A percentile compares a stretch with the other conserved stretches of the same genome.
These are phyloP conservation scores for Nemania sp. DNA, from an alignment of 2,329 filamentous ascomycete species.

Conservation along the genomic window DNA sequence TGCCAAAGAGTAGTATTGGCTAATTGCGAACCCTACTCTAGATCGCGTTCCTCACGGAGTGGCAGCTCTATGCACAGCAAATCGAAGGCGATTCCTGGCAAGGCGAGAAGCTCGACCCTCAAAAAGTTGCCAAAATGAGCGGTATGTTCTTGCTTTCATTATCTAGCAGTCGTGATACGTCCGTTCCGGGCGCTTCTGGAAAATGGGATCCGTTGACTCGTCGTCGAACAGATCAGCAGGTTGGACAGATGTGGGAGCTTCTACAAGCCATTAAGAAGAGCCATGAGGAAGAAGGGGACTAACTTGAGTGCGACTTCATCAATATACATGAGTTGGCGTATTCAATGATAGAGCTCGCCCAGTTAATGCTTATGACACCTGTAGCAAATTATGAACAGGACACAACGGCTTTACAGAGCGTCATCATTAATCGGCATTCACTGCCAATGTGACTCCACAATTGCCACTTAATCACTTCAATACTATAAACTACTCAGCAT, in stretches of 20 bases:
- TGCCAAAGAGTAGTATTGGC: neutral
- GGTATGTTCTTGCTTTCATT: conserved; percentile 57
- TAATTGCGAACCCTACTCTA: conserved; percentile 45
- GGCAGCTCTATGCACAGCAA: conserved; percentile 93
- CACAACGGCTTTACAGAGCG: too few species aligned
- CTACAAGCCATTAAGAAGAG: conserved; percentile 75
- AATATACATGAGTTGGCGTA: too few species aligned
- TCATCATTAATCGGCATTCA: too few species aligned
- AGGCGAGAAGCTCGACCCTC: conserved; percentile 79
- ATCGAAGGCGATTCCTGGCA: conserved; percentile 86
- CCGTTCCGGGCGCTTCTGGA: neutral
- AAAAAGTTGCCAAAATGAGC: conserved; percentile 91
- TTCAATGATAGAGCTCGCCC: too few species aligned
- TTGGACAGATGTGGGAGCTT: conserved; percentile 90
- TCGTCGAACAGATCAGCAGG: conserved; percentile 73
- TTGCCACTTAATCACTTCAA: too few species aligned
- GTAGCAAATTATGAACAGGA: too few species aligned
- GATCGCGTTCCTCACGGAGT: conserved; percentile 96
- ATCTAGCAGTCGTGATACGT: neutral
- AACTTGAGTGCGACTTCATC: neutral
- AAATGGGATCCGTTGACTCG: conserved; percentile 9
- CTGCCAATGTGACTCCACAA: too few species aligned
- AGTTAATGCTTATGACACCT: too few species aligned
- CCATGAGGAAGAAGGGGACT: conserved; percentile 28
- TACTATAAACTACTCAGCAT: too few species aligned